A percentile compares a stretch with the other conserved stretches of the same genome.
Evolutionary conservation across 2,329 filamentous ascomycete genomes (phyloP).

Genomic region (Colletotrichum salicis): DNA sequence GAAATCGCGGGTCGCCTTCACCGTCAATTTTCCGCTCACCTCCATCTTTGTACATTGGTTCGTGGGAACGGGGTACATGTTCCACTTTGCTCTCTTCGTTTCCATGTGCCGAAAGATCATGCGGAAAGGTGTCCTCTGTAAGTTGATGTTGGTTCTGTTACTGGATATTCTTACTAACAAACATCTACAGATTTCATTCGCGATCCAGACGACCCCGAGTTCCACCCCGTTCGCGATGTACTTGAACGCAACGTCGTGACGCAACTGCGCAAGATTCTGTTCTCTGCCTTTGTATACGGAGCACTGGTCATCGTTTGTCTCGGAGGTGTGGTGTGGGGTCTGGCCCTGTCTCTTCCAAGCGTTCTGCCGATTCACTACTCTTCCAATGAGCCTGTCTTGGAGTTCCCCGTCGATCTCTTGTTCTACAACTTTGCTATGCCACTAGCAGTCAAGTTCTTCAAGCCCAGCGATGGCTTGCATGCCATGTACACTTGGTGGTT

Average conservation of each 20-base stretch:
- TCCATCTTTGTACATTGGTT: constrained; percentile 99
- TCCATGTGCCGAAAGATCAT: constrained; percentile 99
- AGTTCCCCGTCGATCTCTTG: constrained; percentile 92
- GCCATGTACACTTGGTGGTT: constrained; percentile 97
- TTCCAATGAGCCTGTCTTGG: constrained; percentile 88
- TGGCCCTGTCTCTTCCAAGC: constrained; percentile 72
- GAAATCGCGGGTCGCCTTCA: constrained; percentile 81
- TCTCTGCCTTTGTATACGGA: constrained; percentile 95
- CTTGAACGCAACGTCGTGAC: constrained; percentile 92
- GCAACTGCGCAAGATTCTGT: constrained; percentile 94
- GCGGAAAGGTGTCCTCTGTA: constrained; percentile 91
- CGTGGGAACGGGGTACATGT: constrained; percentile 98
- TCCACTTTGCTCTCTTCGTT: constrained; percentile 98
- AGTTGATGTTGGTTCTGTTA: constrained; percentile 48
- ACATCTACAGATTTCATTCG: constrained; percentile 82
- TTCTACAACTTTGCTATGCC: constrained; percentile 99
- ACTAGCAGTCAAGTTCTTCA: constrained; percentile 83
- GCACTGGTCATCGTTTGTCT: constrained; percentile 92
- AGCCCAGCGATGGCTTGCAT: constrained; percentile 85
- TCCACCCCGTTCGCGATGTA: constrained; percentile 96
- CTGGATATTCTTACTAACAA: constrained; percentile 42
- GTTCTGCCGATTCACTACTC: constrained; percentile 94
- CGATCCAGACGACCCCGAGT: constrained; percentile 97
- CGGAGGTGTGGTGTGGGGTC: constrained; percentile 94
- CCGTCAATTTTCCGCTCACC: constrained; percentile 81